Evolutionary conservation across 495 filamentous ascomycete genomes (phyloP), one percentile per base, ranked within the genome.

Genomic region (Mycothermus thermophilus): DNA sequence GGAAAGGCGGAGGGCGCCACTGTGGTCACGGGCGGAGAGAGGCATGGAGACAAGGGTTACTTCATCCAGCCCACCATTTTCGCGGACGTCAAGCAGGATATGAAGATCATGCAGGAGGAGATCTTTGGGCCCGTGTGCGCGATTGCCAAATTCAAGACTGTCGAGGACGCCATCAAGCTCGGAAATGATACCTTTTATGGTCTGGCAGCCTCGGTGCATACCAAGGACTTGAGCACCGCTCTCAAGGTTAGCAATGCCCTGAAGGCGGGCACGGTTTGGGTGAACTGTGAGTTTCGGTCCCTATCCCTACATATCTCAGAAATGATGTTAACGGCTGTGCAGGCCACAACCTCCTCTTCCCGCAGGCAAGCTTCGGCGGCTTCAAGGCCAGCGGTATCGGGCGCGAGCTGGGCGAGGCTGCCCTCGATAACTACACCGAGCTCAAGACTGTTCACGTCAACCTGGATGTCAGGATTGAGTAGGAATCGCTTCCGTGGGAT

Each of bases 61-160:
- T 96, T 93, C 71, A 95, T 96, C 62, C 71, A 94, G 72, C 88
- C 88, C 18, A 96, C 88, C 48, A 84, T 96, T 59, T 95, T 96
- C 77, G 80, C 76, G 57, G 75, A 88, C 57, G 88, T 95, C 37
- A 77, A 66, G 28, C 59, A 71, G 40, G 72, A 93, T 58, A 95
- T 96, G 88, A 93, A 93, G 79, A 94, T 96, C 59, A 81, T 88
- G 72, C 77, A 88, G 66, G 88, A 96, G 66, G 88, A 96, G 67
- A 95, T 96, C 62, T 96, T 96, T 62, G 88, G 88, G 34, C 88
- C 88, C 34, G 88, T 96, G 40, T 83, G 83, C 63, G 77, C 80
- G 34, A 81, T 96, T 47, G 74, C 83, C 65, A 96, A 95, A 66
- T 95, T 96, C 73, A 79, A 78, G 66, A 77, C 74, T 44, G 77